Conservation (phyloP, 306 rosid species). For the Cercis canadensis region DNA sequence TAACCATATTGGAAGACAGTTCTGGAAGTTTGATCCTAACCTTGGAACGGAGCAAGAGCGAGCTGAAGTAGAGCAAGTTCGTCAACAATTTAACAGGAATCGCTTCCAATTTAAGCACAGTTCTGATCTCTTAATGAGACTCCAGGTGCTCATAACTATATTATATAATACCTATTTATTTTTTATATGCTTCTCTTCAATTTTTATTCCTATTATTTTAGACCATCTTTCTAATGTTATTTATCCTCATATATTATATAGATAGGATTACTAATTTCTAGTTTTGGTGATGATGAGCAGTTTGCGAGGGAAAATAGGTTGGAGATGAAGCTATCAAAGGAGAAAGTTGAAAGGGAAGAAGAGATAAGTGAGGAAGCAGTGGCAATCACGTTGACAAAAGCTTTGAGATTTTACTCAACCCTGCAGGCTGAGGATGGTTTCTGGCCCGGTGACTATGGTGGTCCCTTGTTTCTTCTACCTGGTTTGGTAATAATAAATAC, state of each 20-base stretch:
- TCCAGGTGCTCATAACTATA: too few species aligned
- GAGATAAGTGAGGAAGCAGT: constrained; percentile 46
- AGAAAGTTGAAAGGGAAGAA: constrained; percentile 24
- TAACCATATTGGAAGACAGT: constrained; percentile 68
- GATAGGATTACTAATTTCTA: background rate
- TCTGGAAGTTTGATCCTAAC: constrained; percentile 69
- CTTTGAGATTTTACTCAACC: constrained; percentile 54
- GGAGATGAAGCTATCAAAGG: background rate
- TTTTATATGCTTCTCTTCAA: too few species aligned
- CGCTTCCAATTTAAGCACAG: constrained; percentile 66
- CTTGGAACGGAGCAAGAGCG: constrained; percentile 47
- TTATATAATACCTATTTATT: too few species aligned
- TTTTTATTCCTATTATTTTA: too few species aligned
- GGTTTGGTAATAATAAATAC: constrained; percentile 50
- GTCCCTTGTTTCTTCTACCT: constrained; percentile 82
- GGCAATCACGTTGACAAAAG: constrained; percentile 48
- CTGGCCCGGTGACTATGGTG: constrained; percentile 82
- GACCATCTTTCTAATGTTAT: too few species aligned
- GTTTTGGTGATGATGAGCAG: constrained; percentile 24
- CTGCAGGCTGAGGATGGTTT: constrained; percentile 70
- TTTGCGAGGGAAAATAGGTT: constrained; percentile 49
- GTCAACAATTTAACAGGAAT: constrained; percentile 39
- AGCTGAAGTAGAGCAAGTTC: constrained; percentile 50
- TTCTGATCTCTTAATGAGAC: constrained; percentile 72
- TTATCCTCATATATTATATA: too few species aligned